Percentiles rank a stretch among this genome's conserved stretches.
These are phyloP conservation scores for Salvia rosmarinus DNA, from an alignment of 257 asterid genomes.

Conservation along the genomic window DNA sequence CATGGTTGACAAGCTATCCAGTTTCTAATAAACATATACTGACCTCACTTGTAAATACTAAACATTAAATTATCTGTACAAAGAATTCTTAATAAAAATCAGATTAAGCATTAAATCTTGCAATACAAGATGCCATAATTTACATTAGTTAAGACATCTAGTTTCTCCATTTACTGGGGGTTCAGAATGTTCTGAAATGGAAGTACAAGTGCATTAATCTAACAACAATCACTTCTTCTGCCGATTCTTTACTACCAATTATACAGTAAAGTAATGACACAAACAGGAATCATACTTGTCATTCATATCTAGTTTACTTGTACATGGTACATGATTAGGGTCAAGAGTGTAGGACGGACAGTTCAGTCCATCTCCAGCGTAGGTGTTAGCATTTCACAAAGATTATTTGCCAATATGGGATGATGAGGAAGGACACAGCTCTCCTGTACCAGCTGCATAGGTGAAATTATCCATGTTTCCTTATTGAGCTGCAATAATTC, in stretches of 20 bases:
- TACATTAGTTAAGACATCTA: background rate
- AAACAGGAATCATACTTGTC: background rate
- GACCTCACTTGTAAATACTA: background rate
- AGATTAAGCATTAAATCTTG: background rate
- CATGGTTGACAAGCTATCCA: background rate
- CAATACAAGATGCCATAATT: background rate
- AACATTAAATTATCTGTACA: no score
- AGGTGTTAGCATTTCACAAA: background rate
- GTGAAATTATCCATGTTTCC: conserved; percentile 3
- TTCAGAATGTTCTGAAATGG: background rate
- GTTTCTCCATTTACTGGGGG: background rate
- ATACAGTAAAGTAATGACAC: background rate
- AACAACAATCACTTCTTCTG: background rate
- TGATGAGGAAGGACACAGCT: background rate
- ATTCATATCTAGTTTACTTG: conserved; percentile 11
- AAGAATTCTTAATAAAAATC: background rate
- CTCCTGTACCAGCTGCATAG: background rate
- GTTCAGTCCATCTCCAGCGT: background rate
- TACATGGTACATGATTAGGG: background rate
- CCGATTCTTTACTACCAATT: background rate
- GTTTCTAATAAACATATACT: background rate
- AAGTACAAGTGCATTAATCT: background rate
- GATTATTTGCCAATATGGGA: background rate
- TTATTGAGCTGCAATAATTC: background rate
- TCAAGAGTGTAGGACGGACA: background rate